Percentiles rank a stretch among this genome's conserved stretches.
phyloP scores from a whole-genome alignment of 345 rosid genomes.

The Leavenworthia alabamica region DNA sequence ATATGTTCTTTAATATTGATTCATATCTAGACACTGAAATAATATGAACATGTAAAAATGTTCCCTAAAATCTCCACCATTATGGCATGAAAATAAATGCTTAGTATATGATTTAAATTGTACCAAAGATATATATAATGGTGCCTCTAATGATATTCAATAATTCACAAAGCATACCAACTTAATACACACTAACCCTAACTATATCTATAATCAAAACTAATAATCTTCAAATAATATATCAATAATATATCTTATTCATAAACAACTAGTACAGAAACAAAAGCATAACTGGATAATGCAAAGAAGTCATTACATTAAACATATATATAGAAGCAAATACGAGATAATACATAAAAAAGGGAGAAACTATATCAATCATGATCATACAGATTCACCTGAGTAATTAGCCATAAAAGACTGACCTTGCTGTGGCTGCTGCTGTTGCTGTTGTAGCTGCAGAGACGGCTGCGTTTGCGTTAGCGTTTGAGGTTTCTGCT shows the following conservation, averaged over 20 bases:
- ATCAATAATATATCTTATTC: constrained; percentile 11
- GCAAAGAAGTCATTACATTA: constrained; percentile 8
- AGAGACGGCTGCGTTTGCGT: constrained; percentile 17
- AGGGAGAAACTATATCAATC: neutral
- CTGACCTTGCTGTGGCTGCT: constrained; percentile 28
- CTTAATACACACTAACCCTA: constrained; percentile 19
- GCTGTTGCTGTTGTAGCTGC: constrained; percentile 18
- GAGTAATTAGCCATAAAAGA: constrained; percentile 32
- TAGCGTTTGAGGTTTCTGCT: constrained; percentile 14
- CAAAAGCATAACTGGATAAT: constrained; percentile 8
- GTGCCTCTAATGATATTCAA: neutral
- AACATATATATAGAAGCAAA: constrained; percentile 5
- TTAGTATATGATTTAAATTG: neutral
- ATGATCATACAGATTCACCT: constrained; percentile 18
- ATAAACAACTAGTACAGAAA: constrained; percentile 15
- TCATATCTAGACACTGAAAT: neutral
- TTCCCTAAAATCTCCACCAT: constrained; percentile 1
- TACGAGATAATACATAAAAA: constrained; percentile 13
- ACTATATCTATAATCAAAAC: neutral
- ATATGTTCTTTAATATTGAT: neutral
- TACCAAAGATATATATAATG: neutral
- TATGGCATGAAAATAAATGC: constrained; percentile 17
- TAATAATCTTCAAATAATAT: neutral
- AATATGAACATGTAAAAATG: neutral
- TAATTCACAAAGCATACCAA: neutral